These are phyloP conservation scores for Phytopythium kandeliae DNA, from an alignment of 352 stramenopile species.

Conservation along the genomic window DNA sequence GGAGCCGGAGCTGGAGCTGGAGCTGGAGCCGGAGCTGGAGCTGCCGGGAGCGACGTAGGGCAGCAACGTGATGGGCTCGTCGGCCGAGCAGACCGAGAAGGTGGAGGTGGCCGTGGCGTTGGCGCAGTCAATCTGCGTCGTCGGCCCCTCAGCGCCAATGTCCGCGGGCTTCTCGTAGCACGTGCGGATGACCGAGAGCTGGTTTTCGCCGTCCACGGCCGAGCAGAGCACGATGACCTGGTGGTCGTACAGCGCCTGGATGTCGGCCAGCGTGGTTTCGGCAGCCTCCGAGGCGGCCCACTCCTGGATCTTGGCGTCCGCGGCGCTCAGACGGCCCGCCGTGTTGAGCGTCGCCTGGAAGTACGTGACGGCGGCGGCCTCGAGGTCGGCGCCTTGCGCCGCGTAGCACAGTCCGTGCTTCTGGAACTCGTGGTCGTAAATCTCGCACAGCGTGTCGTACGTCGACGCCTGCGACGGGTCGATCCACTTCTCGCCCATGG, in stretches of 20 bases:
- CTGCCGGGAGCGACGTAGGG: too few species aligned
- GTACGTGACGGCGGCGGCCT: conserved; percentile 52
- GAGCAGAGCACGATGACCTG: conserved; percentile 68
- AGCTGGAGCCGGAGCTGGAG: too few species aligned
- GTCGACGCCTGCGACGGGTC: conserved; percentile 47
- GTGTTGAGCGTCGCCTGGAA: conserved; percentile 56
- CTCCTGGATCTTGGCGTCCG: conserved; percentile 47
- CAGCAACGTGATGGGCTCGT: too few species aligned
- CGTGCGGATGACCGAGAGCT: conserved; percentile 63
- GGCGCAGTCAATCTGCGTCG: conserved; percentile 45
- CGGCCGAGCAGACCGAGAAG: conserved; percentile 39
- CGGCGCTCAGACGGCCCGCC: conserved; percentile 23
- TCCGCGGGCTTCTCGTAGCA: conserved; percentile 42
- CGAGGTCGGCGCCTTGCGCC: conserved; percentile 41
- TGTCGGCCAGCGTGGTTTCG: conserved; percentile 28
- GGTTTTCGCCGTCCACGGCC: conserved; percentile 42
- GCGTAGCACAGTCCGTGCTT: conserved; percentile 80
- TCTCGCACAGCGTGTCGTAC: conserved; percentile 66
- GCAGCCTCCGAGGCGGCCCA: conserved; percentile 31
- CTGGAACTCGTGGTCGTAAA: conserved; percentile 84
- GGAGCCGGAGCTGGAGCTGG: too few species aligned
- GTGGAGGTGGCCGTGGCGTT: conserved; percentile 29
- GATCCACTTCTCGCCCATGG: conserved; percentile 62
- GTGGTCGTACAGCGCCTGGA: conserved; percentile 50
- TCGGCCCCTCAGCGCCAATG: conserved; percentile 20